These are phyloP conservation scores for Neoboletus magnificus DNA, from an alignment of 768 basidiomycete species.

Conservation along the genomic window DNA sequence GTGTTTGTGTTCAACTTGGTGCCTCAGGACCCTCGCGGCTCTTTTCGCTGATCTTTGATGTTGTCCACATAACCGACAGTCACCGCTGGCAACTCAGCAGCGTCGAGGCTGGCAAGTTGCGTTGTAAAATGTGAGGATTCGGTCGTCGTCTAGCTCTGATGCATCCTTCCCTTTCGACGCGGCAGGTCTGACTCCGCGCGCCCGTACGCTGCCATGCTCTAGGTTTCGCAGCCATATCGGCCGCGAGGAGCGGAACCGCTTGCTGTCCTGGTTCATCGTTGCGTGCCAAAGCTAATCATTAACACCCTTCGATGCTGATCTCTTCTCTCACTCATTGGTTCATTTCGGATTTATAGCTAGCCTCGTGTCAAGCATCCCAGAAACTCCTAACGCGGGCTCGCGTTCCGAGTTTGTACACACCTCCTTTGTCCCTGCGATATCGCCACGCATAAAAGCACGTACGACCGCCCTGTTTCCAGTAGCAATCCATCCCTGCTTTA, in stretches of 20 bases:
- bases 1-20: slow-evolving; percentile 15
- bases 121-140: slow-evolving; percentile 23
- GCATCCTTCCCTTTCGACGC: background rate
- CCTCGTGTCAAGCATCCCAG: slow-evolving; percentile 32
- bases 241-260: slow-evolving; percentile 28
- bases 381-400: slow-evolving; percentile 29
- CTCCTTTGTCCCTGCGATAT: slow-evolving; percentile 26
- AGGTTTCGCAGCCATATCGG: slow-evolving; percentile 17
- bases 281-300: slow-evolving; percentile 34
- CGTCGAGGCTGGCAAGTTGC: background rate
- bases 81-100: slow-evolving; percentile 13
- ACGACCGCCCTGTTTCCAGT: slow-evolving; percentile 17
- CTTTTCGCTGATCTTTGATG: slow-evolving; percentile 26
- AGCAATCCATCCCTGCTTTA: slow-evolving; percentile 44
- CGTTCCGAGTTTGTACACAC: slow-evolving; percentile 29
- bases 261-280: slow-evolving; percentile 25
- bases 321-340: slow-evolving; percentile 31
- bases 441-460: slow-evolving; percentile 30
- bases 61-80: slow-evolving; percentile 16
- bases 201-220: slow-evolving; percentile 1
- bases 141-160: slow-evolving; percentile 4
- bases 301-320: slow-evolving; percentile 32
- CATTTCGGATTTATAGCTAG: slow-evolving; percentile 36
- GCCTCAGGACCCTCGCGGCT: slow-evolving; percentile 2
- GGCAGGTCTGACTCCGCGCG: slow-evolving; percentile 7